A percentile compares a stretch with the other conserved stretches of the same genome.
Conservation (phyloP, 371 early-diverging fungal genomes). For the Haplosporangium sp. region DNA sequence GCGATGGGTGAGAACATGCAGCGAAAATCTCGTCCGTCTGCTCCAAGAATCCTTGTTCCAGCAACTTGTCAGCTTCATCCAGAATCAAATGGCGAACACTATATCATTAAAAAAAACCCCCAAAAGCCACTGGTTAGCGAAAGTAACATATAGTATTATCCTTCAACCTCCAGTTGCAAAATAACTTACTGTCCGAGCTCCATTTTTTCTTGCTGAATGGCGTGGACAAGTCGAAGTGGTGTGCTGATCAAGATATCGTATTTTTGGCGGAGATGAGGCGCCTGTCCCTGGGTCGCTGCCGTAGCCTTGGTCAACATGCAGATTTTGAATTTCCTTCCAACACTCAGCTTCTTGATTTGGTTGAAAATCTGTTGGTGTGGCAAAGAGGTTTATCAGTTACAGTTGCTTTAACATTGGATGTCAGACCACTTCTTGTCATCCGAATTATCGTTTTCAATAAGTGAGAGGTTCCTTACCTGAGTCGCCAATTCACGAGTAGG, state of each 20-base stretch:
- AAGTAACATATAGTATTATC: neutral
- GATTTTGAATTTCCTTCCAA: conserved; percentile 79
- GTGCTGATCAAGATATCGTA: conserved; percentile 93
- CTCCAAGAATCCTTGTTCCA: conserved; percentile 92
- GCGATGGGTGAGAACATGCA: conserved; percentile 77
- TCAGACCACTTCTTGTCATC: neutral
- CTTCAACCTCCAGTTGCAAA: neutral
- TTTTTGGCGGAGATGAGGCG: conserved; percentile 75
- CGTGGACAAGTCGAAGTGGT: conserved; percentile 90
- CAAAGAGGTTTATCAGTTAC: neutral
- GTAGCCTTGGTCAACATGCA: conserved; percentile 85
- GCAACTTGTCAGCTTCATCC: conserved; percentile 95
- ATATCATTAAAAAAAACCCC: neutral
- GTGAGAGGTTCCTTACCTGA: conserved; percentile 69
- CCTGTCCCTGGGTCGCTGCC: conserved; percentile 71
- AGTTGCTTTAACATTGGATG: neutral
- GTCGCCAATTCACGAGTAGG: conserved; percentile 98
- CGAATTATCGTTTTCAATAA: neutral
- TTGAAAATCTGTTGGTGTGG: conserved; percentile 72
- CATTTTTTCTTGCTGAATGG: conserved; percentile 82
- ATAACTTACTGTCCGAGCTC: conserved; percentile 72
- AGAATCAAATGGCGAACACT: conserved; percentile 80
- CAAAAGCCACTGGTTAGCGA: neutral
- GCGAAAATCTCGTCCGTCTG: conserved; percentile 92
- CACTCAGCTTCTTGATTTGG: conserved; percentile 75